These are phyloP conservation scores for Hamamelis virginiana DNA, from an alignment of 164 flowering plant genomes.

Conservation along the genomic window DNA sequence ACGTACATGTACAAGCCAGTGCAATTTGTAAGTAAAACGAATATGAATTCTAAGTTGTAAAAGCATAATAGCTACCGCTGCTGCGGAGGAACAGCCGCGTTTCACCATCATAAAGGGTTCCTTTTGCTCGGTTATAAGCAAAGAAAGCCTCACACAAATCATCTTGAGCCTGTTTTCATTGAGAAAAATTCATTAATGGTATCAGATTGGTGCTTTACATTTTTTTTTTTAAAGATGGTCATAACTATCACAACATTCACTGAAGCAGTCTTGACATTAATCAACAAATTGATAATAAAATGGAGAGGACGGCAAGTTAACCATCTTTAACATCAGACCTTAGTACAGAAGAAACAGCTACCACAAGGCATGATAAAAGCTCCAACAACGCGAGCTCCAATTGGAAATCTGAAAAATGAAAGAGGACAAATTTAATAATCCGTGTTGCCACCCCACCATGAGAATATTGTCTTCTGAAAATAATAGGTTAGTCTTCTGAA, in stretches of 20 bases:
- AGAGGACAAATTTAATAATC: not conserved
- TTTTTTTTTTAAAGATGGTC: not conserved
- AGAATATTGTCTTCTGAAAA: too few species aligned
- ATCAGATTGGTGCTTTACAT: not conserved
- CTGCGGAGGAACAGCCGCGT: slow-evolving; percentile 84
- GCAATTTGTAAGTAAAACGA: not conserved
- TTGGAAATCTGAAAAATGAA: slow-evolving; percentile 62
- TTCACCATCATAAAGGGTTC: slow-evolving; percentile 98
- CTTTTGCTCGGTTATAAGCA: slow-evolving; percentile 89
- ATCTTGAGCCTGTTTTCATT: slow-evolving; percentile 79
- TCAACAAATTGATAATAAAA: not conserved
- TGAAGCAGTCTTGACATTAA: not conserved
- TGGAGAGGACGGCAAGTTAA: not conserved
- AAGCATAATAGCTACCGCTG: slow-evolving; percentile 46
- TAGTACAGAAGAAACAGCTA: slow-evolving; percentile 76
- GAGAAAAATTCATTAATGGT: not conserved
- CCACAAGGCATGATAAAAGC: slow-evolving; percentile 99
- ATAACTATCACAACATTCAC: not conserved
- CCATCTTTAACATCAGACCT: slow-evolving; percentile 42
- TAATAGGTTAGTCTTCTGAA: too few species aligned
- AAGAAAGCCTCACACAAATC: slow-evolving; percentile 93
- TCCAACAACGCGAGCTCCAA: slow-evolving; percentile 91
- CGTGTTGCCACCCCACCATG: not conserved
- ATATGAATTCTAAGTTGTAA: not conserved
- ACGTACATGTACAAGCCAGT: not conserved